Base-by-base conservation (phyloP, 1,284 basidiomycete species). In the Cutaneotrichosporon sp. region DNA sequence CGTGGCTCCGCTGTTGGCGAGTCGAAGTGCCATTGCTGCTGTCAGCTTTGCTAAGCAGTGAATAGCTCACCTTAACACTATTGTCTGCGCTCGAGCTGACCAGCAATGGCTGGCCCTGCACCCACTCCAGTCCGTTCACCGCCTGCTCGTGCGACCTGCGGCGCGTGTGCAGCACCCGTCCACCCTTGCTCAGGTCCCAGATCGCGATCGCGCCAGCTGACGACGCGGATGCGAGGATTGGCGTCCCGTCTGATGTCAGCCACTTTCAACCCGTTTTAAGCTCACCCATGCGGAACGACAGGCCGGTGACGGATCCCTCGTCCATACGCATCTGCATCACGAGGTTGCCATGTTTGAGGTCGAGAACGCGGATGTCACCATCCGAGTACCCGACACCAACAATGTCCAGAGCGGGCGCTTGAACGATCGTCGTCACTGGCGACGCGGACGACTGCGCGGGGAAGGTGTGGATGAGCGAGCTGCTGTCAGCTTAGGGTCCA, bases 11-110 rank as follows among this genome's bases (percentile, higher is more conserved):
- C 84, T 0, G 90, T 90, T 0, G 92, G 91, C 0, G 92, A 90
- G 76, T 99, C 97, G 72, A 97, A 97, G 55, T 97, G 81, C 96
- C 97, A 99, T 91, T 99, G 94, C 92, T 95, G 72, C 16, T 58
- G 59, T 63, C 32, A 50, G 36, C n/a, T 26, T 5, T 7, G 16
- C 5, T 14, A 30, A 52, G 13, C 31, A 26, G 14, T 50, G 4
- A 9, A n/a, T 22, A 69, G 78, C 76, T 56, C 61, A 93, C 91
- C 84, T 96, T 96, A 65, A 97, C 86, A 73, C 91, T 92, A 75
- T 97, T 97, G 78, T 97, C 94, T 69, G 89, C 90, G 22, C 92
- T 90, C 0, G 90, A 91, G 55, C 88, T 92, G 65, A 97, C 84
- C 58, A 97, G 82, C 21, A 97, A 81, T 7, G 93, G 91, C 73